Evolutionary conservation across 2,329 filamentous ascomycete species (phyloP), one percentile per base, ranked within the genome.

Genomic region (Penicillium brasilianum): DNA sequence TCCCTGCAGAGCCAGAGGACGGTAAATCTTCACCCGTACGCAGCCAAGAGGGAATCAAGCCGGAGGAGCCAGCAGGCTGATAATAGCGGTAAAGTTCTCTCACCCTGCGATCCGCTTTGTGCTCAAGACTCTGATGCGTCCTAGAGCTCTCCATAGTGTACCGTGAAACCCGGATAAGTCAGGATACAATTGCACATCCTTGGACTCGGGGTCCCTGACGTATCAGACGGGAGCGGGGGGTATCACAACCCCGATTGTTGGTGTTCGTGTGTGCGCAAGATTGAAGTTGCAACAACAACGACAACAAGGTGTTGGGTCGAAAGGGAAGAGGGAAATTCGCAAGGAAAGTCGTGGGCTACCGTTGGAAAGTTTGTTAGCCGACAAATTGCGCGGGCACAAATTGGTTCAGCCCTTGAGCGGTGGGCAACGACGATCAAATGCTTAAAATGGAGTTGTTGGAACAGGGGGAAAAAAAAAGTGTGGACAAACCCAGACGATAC

Each of bases 11-110:
- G 22, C 39, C 18, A 52, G 64, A 57, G 11, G 67, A 57, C 6
- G 64, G 57, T n/a, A 61, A 30, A 37, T 60, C 54, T 11, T 64
- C 65, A 25, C 48, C 46, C 16, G 51, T 8, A 36, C 53, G n/a
- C 43, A 64, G 54, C 65, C 63, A 67, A 62, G 66, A 60, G 32
- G 65, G 58, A 43, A 66, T 49, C 25, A 50, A 46, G 22, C 58
- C 39, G 2, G 61, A 16, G 13, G 62, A 56, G 10, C 57, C 44
- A 20, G 59, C 59, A 8, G 77, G 77, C 32, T 74, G 74, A 52
- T 78, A 77, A 58, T 77, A 79, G 55, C 77, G 75, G 62, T 78
- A 78, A 32, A 78, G 70, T 59, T 78, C 77, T 37, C 77, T 73
- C 36, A 68, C 72, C 58, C 75, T 65, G 51, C 75, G 76, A 58